A percentile compares a stretch with the other conserved stretches of the same genome.
These are phyloP conservation scores for Neonectria magnoliae DNA, from an alignment of 2,329 filamentous ascomycete genomes.

Conservation along the genomic window DNA sequence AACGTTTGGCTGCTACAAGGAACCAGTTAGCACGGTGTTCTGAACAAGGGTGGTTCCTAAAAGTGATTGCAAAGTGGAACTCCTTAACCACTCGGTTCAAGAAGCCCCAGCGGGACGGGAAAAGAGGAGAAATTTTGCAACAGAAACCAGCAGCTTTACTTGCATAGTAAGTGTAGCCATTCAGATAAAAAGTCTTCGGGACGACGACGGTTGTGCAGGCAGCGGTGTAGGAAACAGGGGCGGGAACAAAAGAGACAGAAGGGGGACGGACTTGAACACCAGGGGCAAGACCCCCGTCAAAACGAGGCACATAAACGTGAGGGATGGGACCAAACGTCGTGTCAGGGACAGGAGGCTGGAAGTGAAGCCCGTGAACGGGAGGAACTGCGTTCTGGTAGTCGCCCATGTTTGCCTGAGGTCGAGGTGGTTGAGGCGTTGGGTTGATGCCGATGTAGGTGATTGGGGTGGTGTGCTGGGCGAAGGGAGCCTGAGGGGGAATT, in stretches of 20 bases:
- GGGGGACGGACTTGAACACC: conserved; percentile 48
- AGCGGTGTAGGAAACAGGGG: conserved; percentile 32
- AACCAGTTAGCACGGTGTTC: conserved; percentile 26
- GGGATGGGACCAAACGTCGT: conserved; percentile 65
- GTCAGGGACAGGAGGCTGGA: conserved; percentile 68
- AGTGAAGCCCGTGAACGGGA: conserved; percentile 58
- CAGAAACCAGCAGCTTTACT: conserved; percentile 41
- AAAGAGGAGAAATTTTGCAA: conserved; percentile 8
- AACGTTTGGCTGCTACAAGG: conserved; percentile 45
- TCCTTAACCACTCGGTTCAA: conserved; percentile 14
- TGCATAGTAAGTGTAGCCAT: conserved; percentile 53
- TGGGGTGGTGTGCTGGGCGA: conserved; percentile 16
- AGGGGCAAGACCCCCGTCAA: conserved; percentile 51
- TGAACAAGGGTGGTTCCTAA: background rate
- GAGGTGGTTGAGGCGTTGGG: conserved; percentile 22
- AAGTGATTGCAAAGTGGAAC: background rate
- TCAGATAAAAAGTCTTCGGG: conserved; percentile 47
- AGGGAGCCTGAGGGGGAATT: background rate
- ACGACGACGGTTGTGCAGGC: conserved; percentile 44
- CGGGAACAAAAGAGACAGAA: conserved; percentile 42
- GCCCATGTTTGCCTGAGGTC: conserved; percentile 44
- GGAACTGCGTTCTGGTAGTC: conserved; percentile 57
- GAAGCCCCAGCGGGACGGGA: background rate
- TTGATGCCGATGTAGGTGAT: conserved; percentile 44
- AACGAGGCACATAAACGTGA: conserved; percentile 66